Evolutionary conservation across 805 yeast genomes (phyloP).

Genomic region (Spathaspora gorwiae): DNA sequence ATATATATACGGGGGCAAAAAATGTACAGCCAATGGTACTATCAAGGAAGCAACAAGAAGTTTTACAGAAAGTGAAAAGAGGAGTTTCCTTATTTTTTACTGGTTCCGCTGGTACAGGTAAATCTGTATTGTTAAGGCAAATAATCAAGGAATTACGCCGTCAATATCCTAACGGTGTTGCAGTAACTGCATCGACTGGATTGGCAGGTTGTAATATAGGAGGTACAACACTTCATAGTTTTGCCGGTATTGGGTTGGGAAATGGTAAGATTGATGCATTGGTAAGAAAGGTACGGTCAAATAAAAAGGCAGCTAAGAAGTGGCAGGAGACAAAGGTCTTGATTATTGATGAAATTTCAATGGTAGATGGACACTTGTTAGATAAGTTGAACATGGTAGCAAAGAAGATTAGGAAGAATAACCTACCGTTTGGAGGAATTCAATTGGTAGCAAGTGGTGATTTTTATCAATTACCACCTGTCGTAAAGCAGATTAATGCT

Average conservation of each 20-base stretch:
- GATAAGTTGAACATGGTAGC: constrained; percentile 64
- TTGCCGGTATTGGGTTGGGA: constrained; percentile 75
- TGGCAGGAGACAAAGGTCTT: constrained; percentile 60
- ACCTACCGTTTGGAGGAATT: constrained; percentile 72
- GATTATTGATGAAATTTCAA: constrained; percentile 73
- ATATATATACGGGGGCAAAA: too few species aligned
- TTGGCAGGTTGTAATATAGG: constrained; percentile 80
- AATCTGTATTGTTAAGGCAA: constrained; percentile 74
- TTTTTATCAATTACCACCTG: constrained; percentile 80
- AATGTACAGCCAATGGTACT: constrained; percentile 10
- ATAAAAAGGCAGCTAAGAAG: constrained; percentile 43
- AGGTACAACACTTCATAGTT: constrained; percentile 73
- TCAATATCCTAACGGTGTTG: constrained; percentile 51
- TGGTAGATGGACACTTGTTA: constrained; percentile 68
- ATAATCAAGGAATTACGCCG: constrained; percentile 50
- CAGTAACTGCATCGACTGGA: constrained; percentile 82
- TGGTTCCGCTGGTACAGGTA: constrained; percentile 98
- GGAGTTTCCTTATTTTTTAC: constrained; percentile 82
- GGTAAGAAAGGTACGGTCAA: constrained; percentile 49
- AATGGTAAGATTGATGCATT: constrained; percentile 45
- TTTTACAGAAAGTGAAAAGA: constrained; percentile 57
- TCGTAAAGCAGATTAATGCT: constrained; percentile 30
- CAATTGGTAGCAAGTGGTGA: constrained; percentile 77
- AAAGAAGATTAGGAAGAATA: constrained; percentile 40
- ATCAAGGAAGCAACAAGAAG: constrained; percentile 56